These are phyloP conservation scores for Leucocoprinus sp. DNA, from an alignment of 768 basidiomycete genomes.

Conservation along the genomic window DNA sequence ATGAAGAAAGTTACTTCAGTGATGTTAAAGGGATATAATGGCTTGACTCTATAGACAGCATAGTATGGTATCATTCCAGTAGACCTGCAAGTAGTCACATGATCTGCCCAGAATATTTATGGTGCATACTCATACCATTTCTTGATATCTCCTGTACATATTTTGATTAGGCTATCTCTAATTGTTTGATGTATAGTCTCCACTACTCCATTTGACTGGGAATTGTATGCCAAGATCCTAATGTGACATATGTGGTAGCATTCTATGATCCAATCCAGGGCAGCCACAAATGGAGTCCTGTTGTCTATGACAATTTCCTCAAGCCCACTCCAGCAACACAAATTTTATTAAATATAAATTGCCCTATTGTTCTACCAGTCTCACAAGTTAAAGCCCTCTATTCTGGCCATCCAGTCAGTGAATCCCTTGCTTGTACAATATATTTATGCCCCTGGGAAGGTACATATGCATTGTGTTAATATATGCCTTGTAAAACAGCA, in stretches of 20 bases:
- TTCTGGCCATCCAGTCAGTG: slow-evolving; percentile 26
- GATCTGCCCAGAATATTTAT: slow-evolving; percentile 23
- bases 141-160: slow-evolving; percentile 15
- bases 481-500: slow-evolving; percentile 27
- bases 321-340: slow-evolving; percentile 22
- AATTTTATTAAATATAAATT: slow-evolving; percentile 18
- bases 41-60: slow-evolving; percentile 19
- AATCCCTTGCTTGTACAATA: slow-evolving; percentile 28
- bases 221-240: slow-evolving; percentile 20
- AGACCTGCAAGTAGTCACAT: slow-evolving; percentile 17
- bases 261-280: slow-evolving; percentile 12
- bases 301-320: slow-evolving; percentile 33
- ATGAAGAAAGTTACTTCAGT: slow-evolving; percentile 16
- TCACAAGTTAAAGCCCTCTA: slow-evolving; percentile 20
- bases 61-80: slow-evolving; percentile 27
- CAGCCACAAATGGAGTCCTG: slow-evolving; percentile 22
- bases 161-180: slow-evolving; percentile 20
- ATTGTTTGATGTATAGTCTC: slow-evolving; percentile 19
- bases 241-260: slow-evolving; percentile 25
- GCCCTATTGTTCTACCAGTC: slow-evolving; percentile 19
- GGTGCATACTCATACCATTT: slow-evolving; percentile 21
- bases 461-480: slow-evolving; percentile 34
- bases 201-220: slow-evolving; percentile 24
- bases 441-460: slow-evolving; percentile 22
- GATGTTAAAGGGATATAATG: slow-evolving; percentile 20